Base-by-base conservation (phyloP, 768 basidiomycete species). In the Brasilioporus rufonigricans region DNA sequence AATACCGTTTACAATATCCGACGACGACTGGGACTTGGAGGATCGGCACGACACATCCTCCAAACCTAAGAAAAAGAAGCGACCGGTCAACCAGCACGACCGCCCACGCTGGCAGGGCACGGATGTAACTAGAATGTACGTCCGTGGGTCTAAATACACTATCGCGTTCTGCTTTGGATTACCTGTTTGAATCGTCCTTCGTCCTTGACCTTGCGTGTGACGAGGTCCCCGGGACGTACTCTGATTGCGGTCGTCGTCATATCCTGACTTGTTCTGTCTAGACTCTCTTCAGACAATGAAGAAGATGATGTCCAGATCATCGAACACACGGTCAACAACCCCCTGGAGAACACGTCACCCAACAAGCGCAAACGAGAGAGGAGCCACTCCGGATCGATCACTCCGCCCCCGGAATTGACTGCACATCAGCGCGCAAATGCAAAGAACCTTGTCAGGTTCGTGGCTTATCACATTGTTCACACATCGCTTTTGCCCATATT, bases 341-440 rank as follows among this genome's bases (percentile, higher is more conserved):
- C 62, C 14, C 21, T 32, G 13, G 52, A 39, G 21, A 54, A 50
- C 9, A 9, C 50, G 18, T 62, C 65, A 2, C 74, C 74, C 50
- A 71, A 72, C 27, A 80, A 78, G 56, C 76, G 79, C 54, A 73
- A 77, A 52, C 71, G 77, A 36, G 62, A 72, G 38, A 78, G 84
- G 43, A 85, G 82, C 65, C 83, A 84, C 36, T 90, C 87, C 29
- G 73, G 76, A 23, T 92, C 89, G 4, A 79, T 91, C 36, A 92
- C 89, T 0, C 89, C 90, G 2, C 89, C 89, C 5, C 90, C 89
- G 0, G 75, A 74, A 33, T 68, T 91, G 14, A 73, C 86, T 3
- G 64, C 70, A 11, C 73, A 81, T 29, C 78, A 83, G 52, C 72
- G 85, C 1, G 76, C 81, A 60, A 76, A 76, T 51, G 84, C 87